Base-by-base conservation (phyloP, 352 stramenopile genomes). In the Phytophthora boehmeriae region DNA sequence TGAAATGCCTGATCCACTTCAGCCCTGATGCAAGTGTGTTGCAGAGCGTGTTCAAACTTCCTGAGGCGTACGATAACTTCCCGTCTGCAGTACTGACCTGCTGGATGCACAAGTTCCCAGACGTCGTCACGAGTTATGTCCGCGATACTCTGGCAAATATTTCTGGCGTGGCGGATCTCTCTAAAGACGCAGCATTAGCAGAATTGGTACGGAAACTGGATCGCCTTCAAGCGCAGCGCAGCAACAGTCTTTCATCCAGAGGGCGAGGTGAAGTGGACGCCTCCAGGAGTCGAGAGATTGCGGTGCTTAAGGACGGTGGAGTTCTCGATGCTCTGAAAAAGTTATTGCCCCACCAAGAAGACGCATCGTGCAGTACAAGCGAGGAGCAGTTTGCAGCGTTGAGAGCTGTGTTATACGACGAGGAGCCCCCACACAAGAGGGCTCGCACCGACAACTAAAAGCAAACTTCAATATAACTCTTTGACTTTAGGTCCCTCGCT, bases 1-100 rank as follows among this genome's bases (percentile, higher is more conserved):
- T 92, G 16, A 93, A 92, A 58, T 91, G 85, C 49, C 53, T 95
- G 28, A 68, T 91, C 46, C 83, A 87, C 27, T 89, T 90, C 51
- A 70, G 63, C 4, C 86, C 86, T 5, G 84, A 95, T 36, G 51
- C 60, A 8, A 88, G 71, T 20, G 69, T 90, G n/a, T 64, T 95
- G 8, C 84, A 93, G 41, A 85, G 76, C 39, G 64, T 93, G 16
- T 90, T 89, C 59, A 93, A 91, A 51, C 80, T 95, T 9, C 68
- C 75, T 8, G 56, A 78, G 25, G 48, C 64, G 8, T 92, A 87
- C 59, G 80, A 85, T 3, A 70, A 86, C 54, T 92, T 95, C 44
- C 71, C 86, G 2, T 57, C 85, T 25, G 80, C 81, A n/a, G 52
- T 92, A 34, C 60, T 95, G 16, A 71, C 75, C 6, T 83, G 72